Base-by-base conservation (phyloP, 345 rosid genomes). In the Brassica incana region DNA sequence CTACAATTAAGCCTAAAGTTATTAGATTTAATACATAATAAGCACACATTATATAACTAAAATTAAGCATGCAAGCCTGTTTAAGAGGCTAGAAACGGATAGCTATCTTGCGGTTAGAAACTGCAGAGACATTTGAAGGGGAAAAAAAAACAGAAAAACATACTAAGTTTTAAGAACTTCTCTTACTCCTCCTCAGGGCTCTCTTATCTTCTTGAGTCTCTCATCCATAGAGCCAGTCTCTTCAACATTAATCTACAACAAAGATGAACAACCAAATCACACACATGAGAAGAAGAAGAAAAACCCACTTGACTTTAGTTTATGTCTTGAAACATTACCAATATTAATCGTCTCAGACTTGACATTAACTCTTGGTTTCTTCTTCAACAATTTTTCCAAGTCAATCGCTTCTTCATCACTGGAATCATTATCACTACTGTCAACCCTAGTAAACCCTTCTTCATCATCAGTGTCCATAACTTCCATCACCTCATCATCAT, bases 301-400 rank as follows among this genome's bases (percentile, higher is more conserved):
- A 9, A 16, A 15, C 11, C 5, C 11, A 29, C 59, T 52, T 15
- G 35, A 3, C 50, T 5, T 67, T 67, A 5, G 1, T 48, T 20
- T 0, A 48, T 4, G 45, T 69, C 25, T 60, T 69, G 2, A 45
- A 5, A 10, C 0, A 1, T 78, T 58, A 72, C 77, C 77, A 10
- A 66, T 12, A 18, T n/a, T 29, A 1, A 38, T 16, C 5, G 16
- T 56, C 12, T 78, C 36, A 65, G 36, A 65, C 67, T 54, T 36
- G 6, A 65, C 33, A 1, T 40, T 65, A 43, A 16, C 45, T 40
- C 52, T 48, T 78, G 35, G 60, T 9, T 16, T 78, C 67, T 36
- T 43, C 81, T 43, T 78, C 75, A 69, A 35, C 58, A 69, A 8
- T 8, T 74, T 16, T 50, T 80, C 79, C 67, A 74, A 36, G 9